A percentile compares a stretch with the other conserved stretches of the same genome.
phyloP scores from a whole-genome alignment of 148 eudicot genomes.

The Agrostemma githago region DNA sequence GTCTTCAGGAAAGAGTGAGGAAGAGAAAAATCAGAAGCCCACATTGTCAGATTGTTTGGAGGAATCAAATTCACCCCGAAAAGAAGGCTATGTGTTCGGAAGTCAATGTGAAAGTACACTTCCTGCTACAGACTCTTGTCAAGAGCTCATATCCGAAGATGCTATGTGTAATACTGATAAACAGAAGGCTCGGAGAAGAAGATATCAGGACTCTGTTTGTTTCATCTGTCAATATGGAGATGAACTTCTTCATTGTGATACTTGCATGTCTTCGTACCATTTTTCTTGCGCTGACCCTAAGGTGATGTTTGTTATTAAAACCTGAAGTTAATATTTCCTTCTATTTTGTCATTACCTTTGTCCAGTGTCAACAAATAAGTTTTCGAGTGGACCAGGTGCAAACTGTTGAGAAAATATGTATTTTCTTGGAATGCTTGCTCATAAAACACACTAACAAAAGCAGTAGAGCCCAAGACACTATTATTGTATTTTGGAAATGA shows the following conservation, averaged over 20 bases:
- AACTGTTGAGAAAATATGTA: background rate
- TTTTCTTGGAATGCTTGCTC: background rate
- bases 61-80: conserved; percentile 6
- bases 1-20: conserved; percentile 28
- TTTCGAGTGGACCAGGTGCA: background rate
- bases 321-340: background rate
- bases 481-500: background rate
- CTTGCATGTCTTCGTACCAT: conserved; percentile 45
- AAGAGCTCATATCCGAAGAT: conserved; percentile 22
- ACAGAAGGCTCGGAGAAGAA: conserved; percentile 29
- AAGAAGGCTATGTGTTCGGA: conserved; percentile 11
- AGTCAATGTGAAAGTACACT: conserved; percentile 11
- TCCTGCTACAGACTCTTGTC: conserved; percentile 23
- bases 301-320: conserved; percentile 22
- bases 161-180: conserved; percentile 17
- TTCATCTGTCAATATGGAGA: conserved; percentile 50
- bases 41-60: conserved; percentile 16
- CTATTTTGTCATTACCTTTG: background rate
- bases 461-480: background rate
- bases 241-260: conserved; percentile 43
- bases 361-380: background rate
- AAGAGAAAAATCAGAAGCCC: conserved; percentile 20
- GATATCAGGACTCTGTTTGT: conserved; percentile 39
- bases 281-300: conserved; percentile 33
- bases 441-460: background rate